A percentile compares a stretch with the other conserved stretches of the same genome.
phyloP scores from a whole-genome alignment of 306 rosid genomes.

The Ormosia semicastrata region DNA sequence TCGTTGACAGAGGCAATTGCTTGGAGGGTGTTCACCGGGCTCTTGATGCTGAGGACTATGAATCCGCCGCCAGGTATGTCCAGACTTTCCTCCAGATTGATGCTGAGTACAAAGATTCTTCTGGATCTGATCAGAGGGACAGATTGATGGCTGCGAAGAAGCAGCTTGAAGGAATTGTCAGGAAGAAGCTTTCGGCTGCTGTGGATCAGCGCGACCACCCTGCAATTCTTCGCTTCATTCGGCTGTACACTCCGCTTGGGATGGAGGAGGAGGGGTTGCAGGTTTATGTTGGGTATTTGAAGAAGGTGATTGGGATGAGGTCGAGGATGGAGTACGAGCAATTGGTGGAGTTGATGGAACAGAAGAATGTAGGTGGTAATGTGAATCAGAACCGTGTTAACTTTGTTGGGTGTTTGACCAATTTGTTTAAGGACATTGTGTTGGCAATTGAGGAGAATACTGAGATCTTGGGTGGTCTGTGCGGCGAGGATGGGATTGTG shows the following conservation, averaged over 20 bases:
- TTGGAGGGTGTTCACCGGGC: constrained; percentile 73
- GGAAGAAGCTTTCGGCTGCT: constrained; percentile 69
- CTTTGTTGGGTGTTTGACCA: constrained; percentile 79
- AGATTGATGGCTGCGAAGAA: constrained; percentile 60
- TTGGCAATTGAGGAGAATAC: constrained; percentile 84
- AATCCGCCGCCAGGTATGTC: constrained; percentile 61
- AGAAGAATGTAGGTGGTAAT: constrained; percentile 32
- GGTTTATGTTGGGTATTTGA: constrained; percentile 80
- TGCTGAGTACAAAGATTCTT: constrained; percentile 61
- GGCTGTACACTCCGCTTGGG: constrained; percentile 68
- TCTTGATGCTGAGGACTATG: constrained; percentile 66
- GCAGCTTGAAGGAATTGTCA: constrained; percentile 69
- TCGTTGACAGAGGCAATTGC: constrained; percentile 72
- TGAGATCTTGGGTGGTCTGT: constrained; percentile 73
- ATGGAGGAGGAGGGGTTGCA: constrained; percentile 91
- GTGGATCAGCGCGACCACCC: constrained; percentile 85
- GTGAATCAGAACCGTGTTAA: constrained; percentile 39
- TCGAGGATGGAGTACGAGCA: constrained; percentile 79
- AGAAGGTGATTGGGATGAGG: constrained; percentile 92
- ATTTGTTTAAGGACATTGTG: constrained; percentile 86
- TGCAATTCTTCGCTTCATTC: constrained; percentile 58
- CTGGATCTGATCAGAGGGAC: constrained; percentile 78
- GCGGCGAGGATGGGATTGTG: constrained; percentile 95
- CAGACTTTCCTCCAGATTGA: constrained; percentile 73
- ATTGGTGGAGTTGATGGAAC: constrained; percentile 72